These are phyloP conservation scores for Apiotrichum montevideense DNA, from an alignment of 1,284 basidiomycete species.

Conservation along the genomic window DNA sequence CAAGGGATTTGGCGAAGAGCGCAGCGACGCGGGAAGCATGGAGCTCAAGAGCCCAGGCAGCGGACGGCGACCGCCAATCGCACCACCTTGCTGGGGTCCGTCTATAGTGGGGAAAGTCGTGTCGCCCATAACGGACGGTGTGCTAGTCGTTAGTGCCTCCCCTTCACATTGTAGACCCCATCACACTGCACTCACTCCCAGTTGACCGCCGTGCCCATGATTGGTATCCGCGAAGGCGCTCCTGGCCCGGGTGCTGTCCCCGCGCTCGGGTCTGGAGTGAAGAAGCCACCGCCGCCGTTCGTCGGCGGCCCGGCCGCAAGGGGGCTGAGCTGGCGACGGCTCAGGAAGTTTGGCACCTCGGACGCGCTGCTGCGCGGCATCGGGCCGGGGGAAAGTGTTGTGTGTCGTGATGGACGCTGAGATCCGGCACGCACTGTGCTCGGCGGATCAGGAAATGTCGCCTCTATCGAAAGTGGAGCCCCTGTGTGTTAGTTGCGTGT, in stretches of 20 bases:
- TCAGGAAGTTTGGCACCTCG: constrained; percentile 51
- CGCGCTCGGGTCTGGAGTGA: constrained; percentile 57
- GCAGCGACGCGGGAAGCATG: constrained; percentile 18
- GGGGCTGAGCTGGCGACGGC: constrained; percentile 47
- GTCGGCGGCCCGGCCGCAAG: constrained; percentile 47
- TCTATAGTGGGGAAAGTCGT: constrained; percentile 33
- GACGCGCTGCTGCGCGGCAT: constrained; percentile 43
- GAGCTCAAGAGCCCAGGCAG: constrained; percentile 34
- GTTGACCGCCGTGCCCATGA: constrained; percentile 28
- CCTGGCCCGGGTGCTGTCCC: background rate
- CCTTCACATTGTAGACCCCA: background rate
- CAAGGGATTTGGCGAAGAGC: constrained; percentile 24
- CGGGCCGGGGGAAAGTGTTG: constrained; percentile 49
- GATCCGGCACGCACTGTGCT: constrained; percentile 20
- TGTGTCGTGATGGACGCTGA: constrained; percentile 49
- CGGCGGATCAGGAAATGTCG: constrained; percentile 31
- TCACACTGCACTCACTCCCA: constrained; percentile 33
- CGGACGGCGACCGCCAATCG: constrained; percentile 23
- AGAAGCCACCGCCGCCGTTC: constrained; percentile 55
- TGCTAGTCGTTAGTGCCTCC: constrained; percentile 12
- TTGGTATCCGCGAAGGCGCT: constrained; percentile 17
- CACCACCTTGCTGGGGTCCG: constrained; percentile 10
- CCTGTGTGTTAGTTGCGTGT: constrained; percentile 14
- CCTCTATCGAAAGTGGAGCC: constrained; percentile 23
- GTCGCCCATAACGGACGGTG: constrained; percentile 31